phyloP scores from a whole-genome alignment of 2,329 filamentous ascomycete genomes.

The Biscogniauxia sp. region DNA sequence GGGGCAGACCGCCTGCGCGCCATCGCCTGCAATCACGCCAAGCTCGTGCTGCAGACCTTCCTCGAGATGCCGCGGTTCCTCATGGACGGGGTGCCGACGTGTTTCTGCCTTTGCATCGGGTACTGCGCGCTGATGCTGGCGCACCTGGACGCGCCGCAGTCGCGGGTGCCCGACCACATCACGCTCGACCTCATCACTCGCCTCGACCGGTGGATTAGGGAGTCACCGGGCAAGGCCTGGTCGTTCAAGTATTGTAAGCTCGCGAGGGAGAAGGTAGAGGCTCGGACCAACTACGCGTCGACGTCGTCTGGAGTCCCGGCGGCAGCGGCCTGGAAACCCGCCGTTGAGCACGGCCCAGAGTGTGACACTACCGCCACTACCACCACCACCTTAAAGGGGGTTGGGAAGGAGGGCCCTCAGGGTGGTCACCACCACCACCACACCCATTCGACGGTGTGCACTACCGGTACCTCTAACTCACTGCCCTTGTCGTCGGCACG shows the following conservation, averaged over 20 bases:
- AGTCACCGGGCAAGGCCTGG: constrained; percentile 32
- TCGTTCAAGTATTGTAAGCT: constrained; percentile 30
- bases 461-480: background rate
- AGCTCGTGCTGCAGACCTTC: constrained; percentile 31
- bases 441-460: background rate
- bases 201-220: constrained; percentile 29
- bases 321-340: background rate
- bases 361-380: too few relatives aligned
- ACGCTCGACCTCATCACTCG: constrained; percentile 29
- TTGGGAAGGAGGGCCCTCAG: background rate
- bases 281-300: constrained; percentile 16
- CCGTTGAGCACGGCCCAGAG: background rate
- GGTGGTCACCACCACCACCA: background rate
- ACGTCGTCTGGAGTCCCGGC: too few relatives aligned
- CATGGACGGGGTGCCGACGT: constrained; percentile 30
- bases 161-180: constrained; percentile 27
- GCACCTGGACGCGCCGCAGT: constrained; percentile 32
- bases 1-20: constrained; percentile 21
- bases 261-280: constrained; percentile 29
- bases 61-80: constrained; percentile 32
- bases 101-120: constrained; percentile 31
- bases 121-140: constrained; percentile 34
- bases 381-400: background rate
- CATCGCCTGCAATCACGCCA: constrained; percentile 30
- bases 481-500: background rate